Percentiles rank a stretch among this genome's conserved stretches.
These are phyloP conservation scores for Pholiota adiposa DNA, from an alignment of 1,284 basidiomycete genomes.

Conservation along the genomic window DNA sequence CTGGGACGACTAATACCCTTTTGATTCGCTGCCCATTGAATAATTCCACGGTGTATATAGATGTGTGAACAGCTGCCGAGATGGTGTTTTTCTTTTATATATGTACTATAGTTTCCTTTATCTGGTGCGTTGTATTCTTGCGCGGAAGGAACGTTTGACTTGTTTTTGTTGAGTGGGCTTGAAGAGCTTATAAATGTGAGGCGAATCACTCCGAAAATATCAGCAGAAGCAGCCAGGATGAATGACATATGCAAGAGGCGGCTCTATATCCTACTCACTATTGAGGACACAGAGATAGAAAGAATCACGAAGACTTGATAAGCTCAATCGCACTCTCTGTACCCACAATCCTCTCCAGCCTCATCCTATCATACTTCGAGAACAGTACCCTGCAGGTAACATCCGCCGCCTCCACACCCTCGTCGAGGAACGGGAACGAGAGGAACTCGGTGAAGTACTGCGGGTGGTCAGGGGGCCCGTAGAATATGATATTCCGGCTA, in stretches of 20 bases:
- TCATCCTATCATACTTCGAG: slow-evolving; percentile 88
- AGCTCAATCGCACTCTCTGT: slow-evolving; percentile 56
- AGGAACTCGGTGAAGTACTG: slow-evolving; percentile 92
- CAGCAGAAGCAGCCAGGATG: no score
- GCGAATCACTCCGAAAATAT: no score
- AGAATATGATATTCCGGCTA: slow-evolving; percentile 92
- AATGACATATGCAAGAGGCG: no score
- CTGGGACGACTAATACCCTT: slow-evolving; percentile 6
- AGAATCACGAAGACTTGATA: slow-evolving; percentile 36
- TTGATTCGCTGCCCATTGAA: neutral
- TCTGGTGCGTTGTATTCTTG: neutral
- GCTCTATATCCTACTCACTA: no score
- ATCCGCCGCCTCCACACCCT: slow-evolving; percentile 79
- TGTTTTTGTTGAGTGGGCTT: neutral
- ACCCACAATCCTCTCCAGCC: slow-evolving; percentile 81
- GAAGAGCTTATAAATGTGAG: neutral
- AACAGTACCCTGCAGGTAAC: slow-evolving; percentile 81
- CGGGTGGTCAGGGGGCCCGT: slow-evolving; percentile 88
- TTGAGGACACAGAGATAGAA: neutral
- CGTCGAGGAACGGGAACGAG: slow-evolving; percentile 84
- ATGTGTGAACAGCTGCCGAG: slow-evolving; percentile 7
- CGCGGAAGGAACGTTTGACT: neutral
- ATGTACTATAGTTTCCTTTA: slow-evolving; percentile 9
- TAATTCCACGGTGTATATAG: slow-evolving; percentile 12
- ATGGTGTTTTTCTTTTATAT: slow-evolving; percentile 7